A percentile compares a stretch with the other conserved stretches of the same genome.
phyloP scores from a whole-genome alignment of 768 basidiomycete genomes.

The Suillus subalutaceus region DNA sequence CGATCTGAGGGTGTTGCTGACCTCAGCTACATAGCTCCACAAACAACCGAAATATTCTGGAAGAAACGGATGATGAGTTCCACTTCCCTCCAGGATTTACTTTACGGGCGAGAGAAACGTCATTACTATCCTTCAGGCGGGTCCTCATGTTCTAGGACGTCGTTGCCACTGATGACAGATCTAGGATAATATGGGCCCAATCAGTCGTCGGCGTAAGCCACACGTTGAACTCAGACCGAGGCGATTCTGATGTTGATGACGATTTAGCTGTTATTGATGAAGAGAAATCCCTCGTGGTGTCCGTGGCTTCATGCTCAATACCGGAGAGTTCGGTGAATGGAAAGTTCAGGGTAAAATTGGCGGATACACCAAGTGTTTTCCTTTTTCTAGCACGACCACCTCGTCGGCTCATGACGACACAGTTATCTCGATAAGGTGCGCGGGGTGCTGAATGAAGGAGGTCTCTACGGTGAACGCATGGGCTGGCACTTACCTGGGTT shows the following conservation, averaged over 20 bases:
- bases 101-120: slow-evolving; percentile 65
- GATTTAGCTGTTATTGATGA: slow-evolving; percentile 47
- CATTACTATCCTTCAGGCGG: slow-evolving; percentile 74
- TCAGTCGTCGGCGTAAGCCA: slow-evolving; percentile 55
- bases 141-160: slow-evolving; percentile 12
- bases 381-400: not conserved
- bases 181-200: slow-evolving; percentile 81
- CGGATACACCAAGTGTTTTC: slow-evolving; percentile 63
- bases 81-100: slow-evolving; percentile 59
- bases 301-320: slow-evolving; percentile 69
- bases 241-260: slow-evolving; percentile 9
- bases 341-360: slow-evolving; percentile 78
- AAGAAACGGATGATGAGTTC: slow-evolving; percentile 71
- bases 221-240: not conserved
- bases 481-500: slow-evolving; percentile 81
- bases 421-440: slow-evolving; percentile 78
- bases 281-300: slow-evolving; percentile 79
- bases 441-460: slow-evolving; percentile 74
- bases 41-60: slow-evolving; percentile 59
- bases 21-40: slow-evolving; percentile 51
- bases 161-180: not conserved
- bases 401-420: slow-evolving; percentile 6
- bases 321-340: slow-evolving; percentile 63
- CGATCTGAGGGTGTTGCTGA: not conserved
- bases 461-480: slow-evolving; percentile 66